A percentile compares a stretch with the other conserved stretches of the same genome.
Conservation (phyloP, 116 monocot genomes). For the Trichopus zeylanicus region DNA sequence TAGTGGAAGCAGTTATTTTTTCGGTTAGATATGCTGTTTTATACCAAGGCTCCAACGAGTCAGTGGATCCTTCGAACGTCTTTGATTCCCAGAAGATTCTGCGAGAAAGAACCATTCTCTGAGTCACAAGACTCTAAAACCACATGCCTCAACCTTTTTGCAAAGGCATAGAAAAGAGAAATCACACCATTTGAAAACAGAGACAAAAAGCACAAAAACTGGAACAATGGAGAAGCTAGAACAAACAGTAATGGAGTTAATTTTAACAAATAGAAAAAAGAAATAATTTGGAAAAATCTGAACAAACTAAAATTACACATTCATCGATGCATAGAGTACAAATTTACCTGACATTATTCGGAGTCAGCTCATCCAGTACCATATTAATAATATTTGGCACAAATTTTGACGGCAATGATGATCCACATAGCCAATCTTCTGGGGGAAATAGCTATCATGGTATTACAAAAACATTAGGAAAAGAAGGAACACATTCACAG, state of each 20-base stretch:
- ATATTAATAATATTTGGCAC: constrained; percentile 41
- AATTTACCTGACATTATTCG: constrained; percentile 62
- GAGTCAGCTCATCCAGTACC: constrained; percentile 47
- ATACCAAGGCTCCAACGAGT: constrained; percentile 86
- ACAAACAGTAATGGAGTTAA: too few relatives aligned
- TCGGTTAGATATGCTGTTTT: constrained; percentile 59
- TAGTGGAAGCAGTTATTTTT: constrained; percentile 30
- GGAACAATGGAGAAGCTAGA: too few relatives aligned
- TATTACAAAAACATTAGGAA: background rate
- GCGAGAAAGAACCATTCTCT: constrained; percentile 7
- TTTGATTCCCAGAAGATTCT: constrained; percentile 96
- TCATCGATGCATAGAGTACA: background rate
- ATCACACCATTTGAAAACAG: background rate
- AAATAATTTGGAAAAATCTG: background rate
- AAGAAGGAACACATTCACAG: too few relatives aligned
- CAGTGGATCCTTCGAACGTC: constrained; percentile 69
- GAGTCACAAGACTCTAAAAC: background rate
- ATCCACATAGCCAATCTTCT: constrained; percentile 86
- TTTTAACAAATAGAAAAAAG: too few relatives aligned
- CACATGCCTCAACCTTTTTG: too few relatives aligned
- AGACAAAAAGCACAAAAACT: too few relatives aligned
- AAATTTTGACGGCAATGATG: constrained; percentile 75
- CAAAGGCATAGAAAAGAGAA: background rate
- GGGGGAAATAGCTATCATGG: constrained; percentile 59
- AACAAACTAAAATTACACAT: background rate